These are phyloP conservation scores for Toxicodendron radicans DNA, from an alignment of 345 rosid species.

Conservation along the genomic window DNA sequence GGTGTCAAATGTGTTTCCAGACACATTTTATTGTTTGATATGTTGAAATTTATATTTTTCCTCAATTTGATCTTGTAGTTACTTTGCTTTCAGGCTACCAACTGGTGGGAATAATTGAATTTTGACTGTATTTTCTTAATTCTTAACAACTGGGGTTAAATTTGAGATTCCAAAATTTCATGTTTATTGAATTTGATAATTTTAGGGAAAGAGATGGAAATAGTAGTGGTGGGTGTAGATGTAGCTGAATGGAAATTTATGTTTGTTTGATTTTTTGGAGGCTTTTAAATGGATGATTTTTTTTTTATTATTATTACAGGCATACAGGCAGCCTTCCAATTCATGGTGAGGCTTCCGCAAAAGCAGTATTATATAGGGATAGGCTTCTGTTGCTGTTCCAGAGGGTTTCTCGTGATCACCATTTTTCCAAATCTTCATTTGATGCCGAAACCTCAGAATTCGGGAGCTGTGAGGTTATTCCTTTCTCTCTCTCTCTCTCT, in stretches of 20 bases:
- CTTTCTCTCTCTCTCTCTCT: neutral
- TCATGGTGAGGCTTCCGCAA: constrained; percentile 81
- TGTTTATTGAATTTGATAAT: neutral
- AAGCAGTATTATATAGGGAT: constrained; percentile 68
- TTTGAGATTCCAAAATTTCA: neutral
- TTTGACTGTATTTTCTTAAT: neutral
- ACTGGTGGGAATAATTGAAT: too few relatives aligned
- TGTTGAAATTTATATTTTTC: too few relatives aligned
- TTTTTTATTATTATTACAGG: constrained; percentile 32
- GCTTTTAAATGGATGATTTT: constrained; percentile 2
- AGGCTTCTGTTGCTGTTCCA: constrained; percentile 73
- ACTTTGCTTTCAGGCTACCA: neutral
- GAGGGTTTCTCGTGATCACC: constrained; percentile 78
- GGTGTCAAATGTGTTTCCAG: neutral
- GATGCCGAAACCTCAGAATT: constrained; percentile 54
- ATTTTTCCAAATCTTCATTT: constrained; percentile 75
- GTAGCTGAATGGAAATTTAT: neutral
- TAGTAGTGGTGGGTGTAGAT: neutral
- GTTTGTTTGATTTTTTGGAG: neutral
- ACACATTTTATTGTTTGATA: too few relatives aligned
- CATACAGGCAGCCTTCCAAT: constrained; percentile 54
- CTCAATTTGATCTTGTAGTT: neutral
- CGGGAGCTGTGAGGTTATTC: constrained; percentile 72
- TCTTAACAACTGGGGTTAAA: neutral
- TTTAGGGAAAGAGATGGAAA: neutral